These are phyloP conservation scores for Beverwykella pulmonaria DNA, from an alignment of 495 filamentous ascomycete genomes.

Conservation along the genomic window DNA sequence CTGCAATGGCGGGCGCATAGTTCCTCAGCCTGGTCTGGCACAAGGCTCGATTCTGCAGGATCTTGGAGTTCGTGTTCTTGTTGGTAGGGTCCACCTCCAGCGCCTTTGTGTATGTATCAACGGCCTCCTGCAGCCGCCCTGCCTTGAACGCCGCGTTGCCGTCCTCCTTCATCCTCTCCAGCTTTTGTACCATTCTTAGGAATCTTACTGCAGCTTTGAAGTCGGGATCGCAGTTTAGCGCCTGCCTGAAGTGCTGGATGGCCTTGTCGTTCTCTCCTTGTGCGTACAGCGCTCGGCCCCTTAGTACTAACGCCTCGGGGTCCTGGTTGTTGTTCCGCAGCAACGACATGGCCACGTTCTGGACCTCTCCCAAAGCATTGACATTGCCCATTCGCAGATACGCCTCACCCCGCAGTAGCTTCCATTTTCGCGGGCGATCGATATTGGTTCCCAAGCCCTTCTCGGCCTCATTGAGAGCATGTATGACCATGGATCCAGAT, in stretches of 20 bases:
- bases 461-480: slow-evolving; percentile 88
- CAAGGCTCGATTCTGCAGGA: slow-evolving; percentile 88
- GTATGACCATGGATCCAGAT: slow-evolving; percentile 83
- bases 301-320: slow-evolving; percentile 88
- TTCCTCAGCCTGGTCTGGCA: slow-evolving; percentile 80
- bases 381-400: slow-evolving; percentile 88
- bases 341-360: slow-evolving; percentile 85
- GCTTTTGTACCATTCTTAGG: slow-evolving; percentile 80
- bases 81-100: slow-evolving; percentile 86
- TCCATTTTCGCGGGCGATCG: slow-evolving; percentile 85
- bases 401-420: slow-evolving; percentile 89
- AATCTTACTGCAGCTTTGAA: slow-evolving; percentile 82
- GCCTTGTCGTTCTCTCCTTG: slow-evolving; percentile 95
- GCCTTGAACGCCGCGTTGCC: slow-evolving; percentile 90
- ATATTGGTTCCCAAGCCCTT: slow-evolving; percentile 72
- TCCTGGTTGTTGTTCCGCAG: slow-evolving; percentile 85
- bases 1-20: slow-evolving; percentile 72
- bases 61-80: slow-evolving; percentile 90
- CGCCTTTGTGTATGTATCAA: slow-evolving; percentile 81
- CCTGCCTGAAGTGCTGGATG: slow-evolving; percentile 87
- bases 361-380: slow-evolving; percentile 86
- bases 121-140: slow-evolving; percentile 72
- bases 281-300: slow-evolving; percentile 83
- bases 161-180: slow-evolving; percentile 92
- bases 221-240: slow-evolving; percentile 88